These are phyloP conservation scores for Glycine soja DNA, from an alignment of 306 rosid genomes.

Conservation along the genomic window DNA sequence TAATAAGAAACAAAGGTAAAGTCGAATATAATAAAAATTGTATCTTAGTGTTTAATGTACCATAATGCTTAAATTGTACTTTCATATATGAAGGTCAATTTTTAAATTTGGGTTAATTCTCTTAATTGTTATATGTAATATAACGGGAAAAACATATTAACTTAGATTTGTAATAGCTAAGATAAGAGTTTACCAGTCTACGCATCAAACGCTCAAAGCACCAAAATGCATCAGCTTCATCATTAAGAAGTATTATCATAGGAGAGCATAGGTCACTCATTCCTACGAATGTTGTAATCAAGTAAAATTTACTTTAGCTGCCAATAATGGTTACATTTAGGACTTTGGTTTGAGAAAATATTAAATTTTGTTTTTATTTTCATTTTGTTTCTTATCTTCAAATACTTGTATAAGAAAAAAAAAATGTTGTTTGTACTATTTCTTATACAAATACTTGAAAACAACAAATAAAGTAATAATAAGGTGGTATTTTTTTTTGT, in stretches of 20 bases:
- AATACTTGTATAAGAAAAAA: neutral
- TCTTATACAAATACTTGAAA: neutral
- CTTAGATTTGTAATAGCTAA: neutral
- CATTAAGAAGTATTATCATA: constrained; percentile 90
- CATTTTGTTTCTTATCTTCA: neutral
- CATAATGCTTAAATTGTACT: constrained; percentile 24
- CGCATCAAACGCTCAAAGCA: constrained; percentile 97
- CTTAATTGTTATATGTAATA: neutral
- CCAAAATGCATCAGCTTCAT: constrained; percentile 97
- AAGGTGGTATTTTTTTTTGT: too few relatives aligned
- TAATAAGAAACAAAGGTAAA: constrained; percentile 46
- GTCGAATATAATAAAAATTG: neutral
- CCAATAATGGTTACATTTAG: too few relatives aligned
- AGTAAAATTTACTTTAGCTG: neutral
- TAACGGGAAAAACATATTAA: too few relatives aligned
- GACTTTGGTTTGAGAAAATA: too few relatives aligned
- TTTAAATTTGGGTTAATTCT: neutral
- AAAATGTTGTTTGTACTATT: neutral
- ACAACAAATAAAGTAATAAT: too few relatives aligned
- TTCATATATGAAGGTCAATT: neutral
- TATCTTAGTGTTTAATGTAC: neutral
- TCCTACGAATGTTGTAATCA: constrained; percentile 57
- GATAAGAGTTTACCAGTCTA: constrained; percentile 68
- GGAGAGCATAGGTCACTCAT: constrained; percentile 99
- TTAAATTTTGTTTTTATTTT: neutral